Evolutionary conservation across 2,329 filamentous ascomycete genomes (phyloP).

Genomic region (Ophiocordyceps camponoti-rufipedis): DNA sequence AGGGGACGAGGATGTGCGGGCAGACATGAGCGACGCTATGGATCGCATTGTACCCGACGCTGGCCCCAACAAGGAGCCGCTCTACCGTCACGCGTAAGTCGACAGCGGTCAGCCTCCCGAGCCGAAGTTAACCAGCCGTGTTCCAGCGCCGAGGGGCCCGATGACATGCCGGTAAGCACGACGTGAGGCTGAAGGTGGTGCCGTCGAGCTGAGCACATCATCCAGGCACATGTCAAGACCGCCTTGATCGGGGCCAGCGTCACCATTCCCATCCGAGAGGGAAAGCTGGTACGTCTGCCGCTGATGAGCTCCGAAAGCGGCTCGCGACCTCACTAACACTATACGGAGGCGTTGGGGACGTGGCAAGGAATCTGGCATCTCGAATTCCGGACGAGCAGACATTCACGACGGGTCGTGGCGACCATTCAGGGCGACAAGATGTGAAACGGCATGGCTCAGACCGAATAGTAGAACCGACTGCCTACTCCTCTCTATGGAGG

Average conservation of each 20-base stretch:
- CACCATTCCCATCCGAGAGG: constrained; percentile 78
- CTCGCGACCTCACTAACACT: neutral
- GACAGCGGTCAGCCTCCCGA: neutral
- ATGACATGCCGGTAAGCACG: constrained; percentile 71
- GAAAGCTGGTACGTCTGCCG: constrained; percentile 40
- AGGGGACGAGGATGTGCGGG: constrained; percentile 63
- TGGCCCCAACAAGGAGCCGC: constrained; percentile 49
- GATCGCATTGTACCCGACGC: constrained; percentile 71
- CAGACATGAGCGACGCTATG: constrained; percentile 85
- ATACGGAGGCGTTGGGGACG: constrained; percentile 38
- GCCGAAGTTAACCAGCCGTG: neutral
- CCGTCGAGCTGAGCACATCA: neutral
- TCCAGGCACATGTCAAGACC: constrained; percentile 77
- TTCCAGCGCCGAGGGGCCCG: constrained; percentile 56
- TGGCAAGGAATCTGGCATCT: constrained; percentile 92
- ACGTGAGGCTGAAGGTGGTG: neutral
- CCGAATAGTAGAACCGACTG: constrained; percentile 1
- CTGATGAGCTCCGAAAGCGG: neutral
- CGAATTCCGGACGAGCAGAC: constrained; percentile 65
- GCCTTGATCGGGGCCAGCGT: constrained; percentile 77
- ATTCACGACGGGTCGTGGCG: constrained; percentile 68
- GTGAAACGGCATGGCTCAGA: constrained; percentile 6
- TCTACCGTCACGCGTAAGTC: constrained; percentile 55
- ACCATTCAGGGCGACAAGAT: constrained; percentile 81
- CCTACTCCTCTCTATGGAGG: constrained; percentile 3